Percentiles rank a stretch among this genome's conserved stretches.
These are phyloP conservation scores for Talaromyces ruber DNA, from an alignment of 495 filamentous ascomycete genomes.

Conservation along the genomic window DNA sequence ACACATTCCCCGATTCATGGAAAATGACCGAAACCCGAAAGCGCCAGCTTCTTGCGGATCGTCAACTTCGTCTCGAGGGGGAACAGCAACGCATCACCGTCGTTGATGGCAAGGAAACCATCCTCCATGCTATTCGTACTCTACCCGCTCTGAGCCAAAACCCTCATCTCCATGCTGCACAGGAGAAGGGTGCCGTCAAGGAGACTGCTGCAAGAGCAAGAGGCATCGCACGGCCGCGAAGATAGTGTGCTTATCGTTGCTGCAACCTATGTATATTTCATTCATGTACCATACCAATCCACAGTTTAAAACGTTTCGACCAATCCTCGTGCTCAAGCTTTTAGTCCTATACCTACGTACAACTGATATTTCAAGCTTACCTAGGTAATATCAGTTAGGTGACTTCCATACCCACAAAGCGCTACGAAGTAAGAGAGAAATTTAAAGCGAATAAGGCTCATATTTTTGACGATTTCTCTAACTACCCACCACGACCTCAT, in stretches of 20 bases:
- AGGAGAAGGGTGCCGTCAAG: conserved; percentile 15
- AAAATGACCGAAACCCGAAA: conserved; percentile 61
- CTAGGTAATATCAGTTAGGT: neutral
- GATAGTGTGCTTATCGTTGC: neutral
- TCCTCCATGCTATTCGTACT: conserved; percentile 21
- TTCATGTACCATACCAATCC: conserved; percentile 7
- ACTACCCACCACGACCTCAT: neutral
- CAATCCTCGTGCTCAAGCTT: neutral
- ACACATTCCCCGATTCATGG: conserved; percentile 76
- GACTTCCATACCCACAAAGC: neutral
- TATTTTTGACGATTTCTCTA: neutral
- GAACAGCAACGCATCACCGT: conserved; percentile 17
- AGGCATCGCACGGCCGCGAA: neutral
- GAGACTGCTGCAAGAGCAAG: conserved; percentile 1
- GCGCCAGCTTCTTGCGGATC: conserved; percentile 50
- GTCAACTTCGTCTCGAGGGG: conserved; percentile 30
- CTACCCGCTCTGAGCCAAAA: conserved; percentile 28
- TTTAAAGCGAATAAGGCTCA: neutral
- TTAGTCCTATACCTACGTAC: neutral
- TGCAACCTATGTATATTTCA: neutral
- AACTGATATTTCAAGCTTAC: neutral
- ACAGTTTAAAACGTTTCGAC: neutral
- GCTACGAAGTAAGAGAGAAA: neutral
- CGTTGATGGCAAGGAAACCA: conserved; percentile 31
- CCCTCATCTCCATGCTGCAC: conserved; percentile 10